Conservation (phyloP, 139 green algal genomes). For the Volvox africanus region DNA sequence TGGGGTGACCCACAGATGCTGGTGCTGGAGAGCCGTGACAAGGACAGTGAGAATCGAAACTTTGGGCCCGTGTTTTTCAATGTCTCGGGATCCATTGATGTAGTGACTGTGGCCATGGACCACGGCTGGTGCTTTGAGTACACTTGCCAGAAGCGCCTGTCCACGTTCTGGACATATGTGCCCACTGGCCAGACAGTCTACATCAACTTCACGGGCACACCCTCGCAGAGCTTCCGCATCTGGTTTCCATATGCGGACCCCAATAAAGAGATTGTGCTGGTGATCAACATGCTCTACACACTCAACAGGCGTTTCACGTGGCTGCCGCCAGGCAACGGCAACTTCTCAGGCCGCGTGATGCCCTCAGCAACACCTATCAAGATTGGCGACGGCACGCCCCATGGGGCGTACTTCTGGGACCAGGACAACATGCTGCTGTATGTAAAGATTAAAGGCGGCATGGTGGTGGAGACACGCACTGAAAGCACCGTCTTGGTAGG, state of each 20-base stretch:
- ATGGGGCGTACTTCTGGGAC: slow-evolving; percentile 59
- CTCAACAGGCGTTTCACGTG: slow-evolving; percentile 45
- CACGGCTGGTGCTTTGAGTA: slow-evolving; percentile 79
- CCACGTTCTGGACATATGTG: slow-evolving; percentile 68
- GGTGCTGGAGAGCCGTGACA: slow-evolving; percentile 67
- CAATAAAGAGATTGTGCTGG: slow-evolving; percentile 47
- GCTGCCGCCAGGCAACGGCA: background rate
- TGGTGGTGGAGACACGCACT: slow-evolving; percentile 49
- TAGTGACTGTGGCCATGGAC: slow-evolving; percentile 61
- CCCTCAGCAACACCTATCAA: slow-evolving; percentile 5
- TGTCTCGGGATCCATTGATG: slow-evolving; percentile 50
- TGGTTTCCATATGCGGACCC: slow-evolving; percentile 62
- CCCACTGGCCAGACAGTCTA: slow-evolving; percentile 37
- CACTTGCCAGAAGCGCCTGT: slow-evolving; percentile 55
- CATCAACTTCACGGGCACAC: slow-evolving; percentile 65
- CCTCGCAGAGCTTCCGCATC: slow-evolving; percentile 49
- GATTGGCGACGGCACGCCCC: slow-evolving; percentile 42
- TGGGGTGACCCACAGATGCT: slow-evolving; percentile 68
- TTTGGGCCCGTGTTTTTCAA: slow-evolving; percentile 67
- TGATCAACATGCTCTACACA: slow-evolving; percentile 54
- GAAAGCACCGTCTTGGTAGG: slow-evolving; percentile 49
- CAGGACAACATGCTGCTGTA: slow-evolving; percentile 40
- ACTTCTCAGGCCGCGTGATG: slow-evolving; percentile 18
- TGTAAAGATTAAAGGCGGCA: slow-evolving; percentile 55
- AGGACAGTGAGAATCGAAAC: slow-evolving; percentile 72